Percentiles rank a stretch among this genome's conserved stretches.
These are phyloP conservation scores for Tolypocladium amazonense DNA, from an alignment of 2,329 filamentous ascomycete genomes.

Conservation along the genomic window DNA sequence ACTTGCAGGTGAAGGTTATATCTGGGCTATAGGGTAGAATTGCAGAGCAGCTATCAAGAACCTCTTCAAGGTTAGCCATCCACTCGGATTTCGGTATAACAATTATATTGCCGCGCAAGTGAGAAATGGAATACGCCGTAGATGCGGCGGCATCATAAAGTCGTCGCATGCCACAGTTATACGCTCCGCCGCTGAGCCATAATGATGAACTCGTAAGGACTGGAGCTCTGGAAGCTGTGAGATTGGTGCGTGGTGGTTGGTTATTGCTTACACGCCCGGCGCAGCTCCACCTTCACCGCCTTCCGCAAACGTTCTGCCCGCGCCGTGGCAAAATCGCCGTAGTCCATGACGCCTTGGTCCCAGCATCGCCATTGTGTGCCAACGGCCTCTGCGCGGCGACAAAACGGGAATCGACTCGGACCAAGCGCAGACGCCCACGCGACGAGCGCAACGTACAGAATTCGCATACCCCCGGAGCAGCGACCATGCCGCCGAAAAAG, in stretches of 20 bases:
- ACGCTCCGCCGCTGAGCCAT: no score
- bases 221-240: not conserved
- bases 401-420: not conserved
- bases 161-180: no score
- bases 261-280: not conserved
- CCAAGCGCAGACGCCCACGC: not conserved
- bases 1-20: not conserved
- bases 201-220: not conserved
- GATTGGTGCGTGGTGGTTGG: not conserved
- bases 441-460: not conserved
- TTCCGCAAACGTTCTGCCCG: not conserved
- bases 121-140: no score
- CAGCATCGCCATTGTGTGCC: not conserved
- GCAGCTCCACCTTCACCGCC: not conserved
- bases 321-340: not conserved
- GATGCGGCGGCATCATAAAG: no score
- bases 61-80: not conserved
- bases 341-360: not conserved
- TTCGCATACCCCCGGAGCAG: not conserved
- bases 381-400: not conserved
- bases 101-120: no score
- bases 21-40: not conserved
- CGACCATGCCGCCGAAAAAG: constrained; percentile 28
- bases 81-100: not conserved
- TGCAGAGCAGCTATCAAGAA: not conserved